Evolutionary conservation across 1,284 basidiomycete species (phyloP), one percentile per base, ranked within the genome.

Genomic region (Papiliotrema nemorosa): DNA sequence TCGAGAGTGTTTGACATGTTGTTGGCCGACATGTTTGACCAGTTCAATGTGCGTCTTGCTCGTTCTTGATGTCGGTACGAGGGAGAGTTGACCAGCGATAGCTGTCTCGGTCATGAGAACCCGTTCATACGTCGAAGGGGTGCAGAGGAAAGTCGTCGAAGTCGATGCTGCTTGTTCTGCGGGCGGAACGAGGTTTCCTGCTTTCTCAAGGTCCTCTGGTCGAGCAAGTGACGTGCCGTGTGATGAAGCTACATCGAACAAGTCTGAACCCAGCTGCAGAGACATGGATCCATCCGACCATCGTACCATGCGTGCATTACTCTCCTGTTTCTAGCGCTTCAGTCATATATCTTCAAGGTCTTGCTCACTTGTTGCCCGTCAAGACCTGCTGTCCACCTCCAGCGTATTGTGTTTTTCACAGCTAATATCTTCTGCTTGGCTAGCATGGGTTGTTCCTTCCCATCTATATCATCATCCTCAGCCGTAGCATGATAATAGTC

Each of bases 251-350:
- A 75, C 53, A 55, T 75, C 73, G 60, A 63, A 75, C 35, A 75
- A 53, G 46, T 75, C 72, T 13, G 53, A 54, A 1, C 73, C 73
- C 26, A 75, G 55, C 58, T 74, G 72, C 10, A 75, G 56, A 2
- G 65, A 68, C 22, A 72, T 64, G 5, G 66, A 66, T 1, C 73
- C 73, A 47, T 75, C 73, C n/a, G 67, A 70, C 73, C 73, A 75
- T 10, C 70, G 61, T 16, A 75, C 60, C 57, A 75, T 64, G 31
- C 71, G 58, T 22, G 72, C 63, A 39, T 75, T 75, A 33, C 62
- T 66, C 59, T 66, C 56, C 31, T 57, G 58, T 22, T 43, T 59
- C 65, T 69, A 10, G 21, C 3, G 14, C 5, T 24, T 18, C 37
- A 18, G n/a, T 33, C 13, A 34, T 33, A 6, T 33, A 5, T 14